Evolutionary conservation across 495 filamentous ascomycete species (phyloP), one percentile per base, ranked within the genome.

Genomic region (Hyaloscypha variabilis): DNA sequence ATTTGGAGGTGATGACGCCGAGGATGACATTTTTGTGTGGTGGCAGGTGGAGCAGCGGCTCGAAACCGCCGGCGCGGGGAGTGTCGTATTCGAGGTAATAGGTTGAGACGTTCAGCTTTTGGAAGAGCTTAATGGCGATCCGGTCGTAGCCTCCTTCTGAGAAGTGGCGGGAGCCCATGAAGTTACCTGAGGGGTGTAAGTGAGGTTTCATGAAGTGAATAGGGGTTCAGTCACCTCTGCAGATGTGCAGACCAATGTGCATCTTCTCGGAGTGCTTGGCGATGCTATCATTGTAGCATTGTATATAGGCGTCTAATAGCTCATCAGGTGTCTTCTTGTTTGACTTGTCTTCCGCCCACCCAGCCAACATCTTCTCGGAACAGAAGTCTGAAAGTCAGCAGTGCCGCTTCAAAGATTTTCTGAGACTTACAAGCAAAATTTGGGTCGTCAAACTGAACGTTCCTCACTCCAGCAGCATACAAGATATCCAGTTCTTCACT

Each of bases 31-130:
- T 87, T 80, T 91, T 92, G 78, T 89, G 78, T 62, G 81, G 84
- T 61, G 91, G 91, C 6, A 94, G 79, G 71, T 85, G 81, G 75
- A 84, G 85, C 49, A 94, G 83, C 19, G 91, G 90, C 77, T 92
- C 90, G 71, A 95, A 94, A 25, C 89, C 88, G 19, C 91, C 91
- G 11, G 89, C 83, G 3, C 91, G 82, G 24, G 82, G 81, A 21
- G 89, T 93, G 77, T 93, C 91, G 75, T 93, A 95, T 75, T 95
- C 91, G 58, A 95, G 87, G 74, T 92, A 94, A 78, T 90, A 94
- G 6, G 66, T 90, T 91, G 90, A 83, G 19, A 93, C 87, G 64
- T 91, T 85, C 36, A 93, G 82, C 63, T 88, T 79, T 64, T 88
- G 81, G 82, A 95, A 95, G 19, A 95, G 83, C 79, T 90, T 92